Evolutionary conservation across 2,329 filamentous ascomycete genomes (phyloP).

Genomic region (Colletotrichum brevisporum): DNA sequence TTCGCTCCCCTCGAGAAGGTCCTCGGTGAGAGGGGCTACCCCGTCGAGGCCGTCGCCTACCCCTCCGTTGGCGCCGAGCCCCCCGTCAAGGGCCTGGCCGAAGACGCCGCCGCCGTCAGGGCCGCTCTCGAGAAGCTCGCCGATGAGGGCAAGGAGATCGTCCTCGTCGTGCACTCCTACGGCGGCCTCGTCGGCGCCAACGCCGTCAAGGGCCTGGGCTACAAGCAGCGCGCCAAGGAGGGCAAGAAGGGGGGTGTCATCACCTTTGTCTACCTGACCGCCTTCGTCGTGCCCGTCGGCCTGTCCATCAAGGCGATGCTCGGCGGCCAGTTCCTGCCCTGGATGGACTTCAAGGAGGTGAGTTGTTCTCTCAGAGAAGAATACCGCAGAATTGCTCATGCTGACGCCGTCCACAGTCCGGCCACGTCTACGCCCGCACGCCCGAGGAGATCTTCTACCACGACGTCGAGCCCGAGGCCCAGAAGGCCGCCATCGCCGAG

Average conservation of each 20-base stretch:
- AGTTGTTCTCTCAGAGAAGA: no score
- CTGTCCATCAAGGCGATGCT: conserved; percentile 45
- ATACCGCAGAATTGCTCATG: no score
- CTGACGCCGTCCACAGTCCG: neutral
- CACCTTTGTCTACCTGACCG: conserved; percentile 52
- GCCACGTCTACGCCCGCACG: conserved; percentile 18
- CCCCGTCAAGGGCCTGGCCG: conserved; percentile 44
- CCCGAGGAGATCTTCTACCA: conserved; percentile 45
- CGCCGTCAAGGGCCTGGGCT: conserved; percentile 53
- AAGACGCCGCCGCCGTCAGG: conserved; percentile 52
- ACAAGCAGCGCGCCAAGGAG: conserved; percentile 48
- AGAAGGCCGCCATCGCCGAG: conserved; percentile 37
- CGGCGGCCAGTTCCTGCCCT: conserved; percentile 44
- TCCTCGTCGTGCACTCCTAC: conserved; percentile 60
- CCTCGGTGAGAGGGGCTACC: conserved; percentile 50
- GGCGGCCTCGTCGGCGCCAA: conserved; percentile 56
- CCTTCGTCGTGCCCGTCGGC: conserved; percentile 49
- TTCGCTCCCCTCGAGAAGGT: conserved; percentile 48
- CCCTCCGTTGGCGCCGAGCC: conserved; percentile 51
- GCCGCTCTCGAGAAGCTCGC: conserved; percentile 45
- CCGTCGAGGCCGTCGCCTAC: conserved; percentile 48
- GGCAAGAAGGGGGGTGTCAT: conserved; percentile 56
- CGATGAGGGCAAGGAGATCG: conserved; percentile 54
- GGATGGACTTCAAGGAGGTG: conserved; percentile 44
- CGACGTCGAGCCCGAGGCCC: conserved; percentile 41